Conservation (phyloP, 1,139 yeast genomes). For the Tardiomyces digboiensis region DNA sequence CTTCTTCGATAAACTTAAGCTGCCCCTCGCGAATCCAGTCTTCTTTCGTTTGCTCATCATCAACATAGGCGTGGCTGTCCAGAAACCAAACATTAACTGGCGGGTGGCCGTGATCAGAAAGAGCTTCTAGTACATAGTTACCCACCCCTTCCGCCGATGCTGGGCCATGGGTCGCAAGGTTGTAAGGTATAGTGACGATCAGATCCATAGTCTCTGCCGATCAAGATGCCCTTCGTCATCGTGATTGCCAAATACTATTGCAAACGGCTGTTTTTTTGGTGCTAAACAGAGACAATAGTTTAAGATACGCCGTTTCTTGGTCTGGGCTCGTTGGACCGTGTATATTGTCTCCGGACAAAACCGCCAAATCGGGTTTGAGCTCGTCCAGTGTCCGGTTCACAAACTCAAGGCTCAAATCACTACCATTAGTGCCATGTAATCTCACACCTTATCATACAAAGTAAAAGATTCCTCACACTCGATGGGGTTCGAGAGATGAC, state of each 20-base stretch:
- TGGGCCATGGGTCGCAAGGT: slow-evolving; percentile 55
- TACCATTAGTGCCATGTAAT: no score
- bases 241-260: slow-evolving; percentile 73
- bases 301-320: slow-evolving; percentile 65
- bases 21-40: slow-evolving; percentile 77
- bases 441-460: no score
- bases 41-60: slow-evolving; percentile 56
- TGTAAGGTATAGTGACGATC: slow-evolving; percentile 52
- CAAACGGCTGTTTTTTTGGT: slow-evolving; percentile 60
- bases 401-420: slow-evolving; percentile 54
- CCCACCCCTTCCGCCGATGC: slow-evolving; percentile 66
- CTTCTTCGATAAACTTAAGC: slow-evolving; percentile 45
- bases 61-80: slow-evolving; percentile 74
- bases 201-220: slow-evolving; percentile 54
- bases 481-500: no score
- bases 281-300: slow-evolving; percentile 67
- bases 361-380: slow-evolving; percentile 75
- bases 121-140: slow-evolving; percentile 50
- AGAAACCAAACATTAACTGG: slow-evolving; percentile 61
- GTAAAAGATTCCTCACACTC: no score
- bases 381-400: slow-evolving; percentile 52
- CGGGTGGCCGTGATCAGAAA: slow-evolving; percentile 29
- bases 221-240: slow-evolving; percentile 70
- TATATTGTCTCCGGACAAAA: slow-evolving; percentile 80
- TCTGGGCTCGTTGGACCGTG: slow-evolving; percentile 67